Base-by-base conservation (phyloP, 2,329 filamentous ascomycete genomes). In the Ophiostoma sp. region DNA sequence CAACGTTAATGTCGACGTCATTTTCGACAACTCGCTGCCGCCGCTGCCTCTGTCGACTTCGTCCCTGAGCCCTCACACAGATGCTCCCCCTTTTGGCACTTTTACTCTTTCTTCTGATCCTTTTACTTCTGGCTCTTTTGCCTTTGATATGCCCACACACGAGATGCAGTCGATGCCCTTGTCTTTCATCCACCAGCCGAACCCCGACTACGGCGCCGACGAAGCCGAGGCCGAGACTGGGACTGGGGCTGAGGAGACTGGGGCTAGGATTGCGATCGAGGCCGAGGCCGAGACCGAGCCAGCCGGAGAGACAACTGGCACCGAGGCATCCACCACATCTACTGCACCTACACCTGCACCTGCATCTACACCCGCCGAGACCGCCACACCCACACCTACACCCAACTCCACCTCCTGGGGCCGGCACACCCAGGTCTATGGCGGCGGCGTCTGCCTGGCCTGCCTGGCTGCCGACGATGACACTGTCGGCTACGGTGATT, bases 381-480 rank as follows among this genome's bases (percentile, higher is more conserved):
- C 54, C 23, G 15, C 23, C 52, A 23, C 4, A 79, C 79, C 70
- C 78, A 80, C 15, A n/a, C 4, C 41, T 1, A 52, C 13, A 4
- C 79, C 81, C 23, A 69, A 81, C 60, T 39, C 36, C 11, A 39
- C 36, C 4, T 10, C 36, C 36, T 88, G 85, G 86, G 84, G 81
- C 74, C 81, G 85, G 52, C 86, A 88, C 76, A 88, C 85, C 20
- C 82, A 85, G 35, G 85, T 87, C 35, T 87, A 87, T 73, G 85
- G 85, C 36, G 85, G 85, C 71, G 85, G 85, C 6, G 81, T 84
- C 2, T 88, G 86, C 72, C 79, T 86, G 54, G 85, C 85, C 1
- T 88, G 86, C 73, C 78, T 83, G 54, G 84, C 83, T 10, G 81
- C 83, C 11, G 82, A 81, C 8, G 83, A 79, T 35, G 80, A 83